These are phyloP conservation scores for Sequoia sempervirens DNA, from an alignment of 75 land plant species.

Conservation along the genomic window DNA sequence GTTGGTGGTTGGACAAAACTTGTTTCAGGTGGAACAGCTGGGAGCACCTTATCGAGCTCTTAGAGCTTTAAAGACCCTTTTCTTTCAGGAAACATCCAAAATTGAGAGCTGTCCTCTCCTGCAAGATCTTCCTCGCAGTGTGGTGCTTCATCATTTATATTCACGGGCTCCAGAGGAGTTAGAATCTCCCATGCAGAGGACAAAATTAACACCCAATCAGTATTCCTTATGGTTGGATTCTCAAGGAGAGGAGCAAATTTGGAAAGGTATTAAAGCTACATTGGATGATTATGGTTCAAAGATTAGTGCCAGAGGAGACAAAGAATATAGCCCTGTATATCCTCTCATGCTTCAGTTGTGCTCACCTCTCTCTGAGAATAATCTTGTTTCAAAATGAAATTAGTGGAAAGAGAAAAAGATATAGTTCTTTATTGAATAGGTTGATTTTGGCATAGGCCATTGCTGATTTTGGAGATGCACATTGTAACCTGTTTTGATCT, in stretches of 20 bases:
- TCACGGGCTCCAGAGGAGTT: conserved; percentile 87
- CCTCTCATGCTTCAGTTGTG: conserved; percentile 83
- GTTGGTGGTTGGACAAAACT: conserved; percentile 85
- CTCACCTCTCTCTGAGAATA: conserved; percentile 36
- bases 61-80: conserved; percentile 79
- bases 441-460: not conserved
- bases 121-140: conserved; percentile 77
- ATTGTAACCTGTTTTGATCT: not conserved
- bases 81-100: conserved; percentile 87
- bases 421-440: not conserved
- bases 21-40: conserved; percentile 95
- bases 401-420: conserved; percentile 6
- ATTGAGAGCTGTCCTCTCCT: conserved; percentile 72
- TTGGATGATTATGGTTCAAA: conserved; percentile 88
- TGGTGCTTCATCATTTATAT: conserved; percentile 91
- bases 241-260: conserved; percentile 86
- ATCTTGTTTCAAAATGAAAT: conserved; percentile 15
- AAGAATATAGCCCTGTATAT: conserved; percentile 90
- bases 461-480: not conserved
- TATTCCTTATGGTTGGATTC: conserved; percentile 96
- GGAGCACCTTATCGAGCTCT: conserved; percentile 93
- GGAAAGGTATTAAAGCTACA: conserved; percentile 92
- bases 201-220: conserved; percentile 70
- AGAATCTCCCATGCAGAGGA: conserved; percentile 83
- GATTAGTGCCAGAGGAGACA: conserved; percentile 80